phyloP scores from a whole-genome alignment of 2,329 filamentous ascomycete species.

The Fusarium denticulatum region DNA sequence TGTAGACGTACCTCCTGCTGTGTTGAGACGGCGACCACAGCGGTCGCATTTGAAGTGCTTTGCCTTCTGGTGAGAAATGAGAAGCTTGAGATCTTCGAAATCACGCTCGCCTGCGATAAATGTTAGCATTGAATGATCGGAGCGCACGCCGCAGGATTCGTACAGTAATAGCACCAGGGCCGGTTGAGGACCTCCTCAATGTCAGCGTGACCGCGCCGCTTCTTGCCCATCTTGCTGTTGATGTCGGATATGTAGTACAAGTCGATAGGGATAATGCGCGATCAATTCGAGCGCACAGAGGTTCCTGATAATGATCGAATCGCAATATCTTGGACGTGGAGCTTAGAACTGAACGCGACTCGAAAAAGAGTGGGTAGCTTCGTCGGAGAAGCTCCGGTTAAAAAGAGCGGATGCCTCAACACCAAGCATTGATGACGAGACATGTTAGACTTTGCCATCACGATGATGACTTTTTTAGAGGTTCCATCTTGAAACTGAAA shows the following conservation, averaged over 20 bases:
- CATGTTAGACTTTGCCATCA: not conserved
- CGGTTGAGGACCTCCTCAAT: conserved; percentile 88
- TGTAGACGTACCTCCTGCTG: conserved; percentile 79
- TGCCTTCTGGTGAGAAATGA: conserved; percentile 98
- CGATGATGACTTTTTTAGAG: not conserved
- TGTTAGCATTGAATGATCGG: conserved; percentile 38
- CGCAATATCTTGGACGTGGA: conserved; percentile 37
- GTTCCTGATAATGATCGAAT: conserved; percentile 29
- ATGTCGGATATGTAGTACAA: not conserved
- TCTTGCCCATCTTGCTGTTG: conserved; percentile 76
- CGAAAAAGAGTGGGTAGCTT: conserved; percentile 41
- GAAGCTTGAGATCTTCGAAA: conserved; percentile 95
- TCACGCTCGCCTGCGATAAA: conserved; percentile 78
- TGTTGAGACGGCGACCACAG: conserved; percentile 89
- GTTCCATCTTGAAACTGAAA: not conserved
- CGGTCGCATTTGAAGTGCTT: conserved; percentile 98
- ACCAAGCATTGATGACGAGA: not conserved
- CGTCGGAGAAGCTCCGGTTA: conserved; percentile 42
- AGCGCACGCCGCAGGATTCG: conserved; percentile 30
- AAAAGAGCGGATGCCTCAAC: not conserved
- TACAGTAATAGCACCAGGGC: conserved; percentile 98
- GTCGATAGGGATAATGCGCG: conserved; percentile 1
- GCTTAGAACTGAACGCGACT: conserved; percentile 39
- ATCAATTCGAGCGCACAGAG: conserved; percentile 21
- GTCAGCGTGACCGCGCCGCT: conserved; percentile 86